phyloP scores from a whole-genome alignment of 768 basidiomycete genomes.

The Suillus discolor region DNA sequence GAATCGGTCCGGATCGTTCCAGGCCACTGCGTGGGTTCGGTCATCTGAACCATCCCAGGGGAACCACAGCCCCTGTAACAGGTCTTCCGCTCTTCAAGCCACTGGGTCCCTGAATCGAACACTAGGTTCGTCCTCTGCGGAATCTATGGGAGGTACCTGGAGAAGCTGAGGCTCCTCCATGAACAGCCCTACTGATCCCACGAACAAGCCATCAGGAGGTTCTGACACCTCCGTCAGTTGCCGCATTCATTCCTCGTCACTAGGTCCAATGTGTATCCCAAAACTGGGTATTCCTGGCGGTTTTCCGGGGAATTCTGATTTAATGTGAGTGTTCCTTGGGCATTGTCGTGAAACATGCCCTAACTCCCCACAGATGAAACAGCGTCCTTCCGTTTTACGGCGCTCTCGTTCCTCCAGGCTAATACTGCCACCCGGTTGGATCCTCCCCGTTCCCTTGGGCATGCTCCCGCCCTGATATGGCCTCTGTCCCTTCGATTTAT shows the following conservation, averaged over 20 bases:
- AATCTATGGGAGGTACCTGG: no score
- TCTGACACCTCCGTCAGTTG: neutral
- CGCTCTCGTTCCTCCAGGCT: constrained; percentile 1
- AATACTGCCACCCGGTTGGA: no score
- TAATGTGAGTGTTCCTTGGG: constrained; percentile 22
- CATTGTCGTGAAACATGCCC: constrained; percentile 35
- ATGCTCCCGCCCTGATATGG: no score
- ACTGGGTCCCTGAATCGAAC: no score
- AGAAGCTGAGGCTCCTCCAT: neutral
- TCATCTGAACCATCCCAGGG: no score
- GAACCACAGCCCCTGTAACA: no score
- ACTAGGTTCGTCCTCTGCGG: no score
- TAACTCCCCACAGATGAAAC: constrained; percentile 30
- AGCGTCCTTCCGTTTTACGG: constrained; percentile 21
- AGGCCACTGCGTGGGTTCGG: no score
- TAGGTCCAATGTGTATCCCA: neutral
- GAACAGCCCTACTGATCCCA: neutral
- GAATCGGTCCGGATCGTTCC: no score
- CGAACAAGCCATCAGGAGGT: neutral
- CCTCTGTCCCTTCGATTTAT: no score
- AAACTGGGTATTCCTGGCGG: neutral
- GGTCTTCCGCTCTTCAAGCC: no score
- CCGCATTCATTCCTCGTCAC: neutral
- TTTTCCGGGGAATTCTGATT: neutral
- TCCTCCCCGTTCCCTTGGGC: no score